Conservation (phyloP, 176 grass and related monocot species). For the Zea luxurians region DNA sequence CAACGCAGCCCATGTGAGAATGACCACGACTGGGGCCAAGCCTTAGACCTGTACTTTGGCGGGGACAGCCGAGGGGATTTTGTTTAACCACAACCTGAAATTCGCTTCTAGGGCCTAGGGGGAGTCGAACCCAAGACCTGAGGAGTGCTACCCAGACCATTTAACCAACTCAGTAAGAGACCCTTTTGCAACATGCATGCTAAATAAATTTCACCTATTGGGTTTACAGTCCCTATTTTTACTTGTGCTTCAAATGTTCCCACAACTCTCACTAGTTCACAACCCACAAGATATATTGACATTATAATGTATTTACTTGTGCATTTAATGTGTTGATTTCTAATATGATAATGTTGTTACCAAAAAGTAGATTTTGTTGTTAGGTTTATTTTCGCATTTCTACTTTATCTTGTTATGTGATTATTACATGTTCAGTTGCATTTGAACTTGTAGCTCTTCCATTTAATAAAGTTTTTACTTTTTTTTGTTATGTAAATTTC, state of each 20-base stretch:
- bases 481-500: slow-evolving; percentile 36
- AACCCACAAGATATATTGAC: slow-evolving; percentile 6
- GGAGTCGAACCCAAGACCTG: no score
- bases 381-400: slow-evolving; percentile 23
- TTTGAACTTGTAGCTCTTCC: background rate
- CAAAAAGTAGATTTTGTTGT: background rate
- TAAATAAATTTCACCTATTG: slow-evolving; percentile 2
- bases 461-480: background rate
- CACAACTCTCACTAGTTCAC: background rate
- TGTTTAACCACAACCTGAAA: no score
- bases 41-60: no score
- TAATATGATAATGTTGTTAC: background rate
- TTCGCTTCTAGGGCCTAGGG: no score
- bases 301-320: background rate
- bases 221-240: slow-evolving; percentile 8
- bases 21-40: no score
- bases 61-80: no score
- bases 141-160: no score
- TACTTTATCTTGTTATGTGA: background rate
- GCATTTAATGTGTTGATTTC: background rate
- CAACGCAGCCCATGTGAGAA: no score
- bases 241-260: slow-evolving; percentile 9
- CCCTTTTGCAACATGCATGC: no score
- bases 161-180: no score
- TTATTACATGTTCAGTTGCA: background rate